Conservation (phyloP, 768 basidiomycete genomes). For the Pleurotus sapidus region DNA sequence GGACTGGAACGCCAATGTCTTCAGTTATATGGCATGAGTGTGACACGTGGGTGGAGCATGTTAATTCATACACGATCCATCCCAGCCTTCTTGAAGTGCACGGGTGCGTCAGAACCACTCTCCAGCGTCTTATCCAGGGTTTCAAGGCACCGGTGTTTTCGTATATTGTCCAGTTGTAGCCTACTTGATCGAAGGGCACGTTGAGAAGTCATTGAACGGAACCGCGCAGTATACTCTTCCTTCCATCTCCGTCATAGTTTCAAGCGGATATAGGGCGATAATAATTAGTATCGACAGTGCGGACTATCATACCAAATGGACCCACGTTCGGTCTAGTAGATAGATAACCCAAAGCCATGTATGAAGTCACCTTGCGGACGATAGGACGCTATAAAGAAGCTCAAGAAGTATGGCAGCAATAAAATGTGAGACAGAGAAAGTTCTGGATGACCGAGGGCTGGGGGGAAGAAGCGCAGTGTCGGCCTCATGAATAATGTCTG, state of each 20-base stretch:
- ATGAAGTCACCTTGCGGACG: conserved; percentile 7
- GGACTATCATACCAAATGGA: background rate
- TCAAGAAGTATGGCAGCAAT: conserved; percentile 8
- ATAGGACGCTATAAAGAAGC: conserved; percentile 9
- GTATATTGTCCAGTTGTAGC: conserved; percentile 64
- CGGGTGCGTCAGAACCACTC: conserved; percentile 43
- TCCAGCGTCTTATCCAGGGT: conserved; percentile 66
- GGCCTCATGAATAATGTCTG: background rate
- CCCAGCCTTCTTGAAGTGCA: conserved; percentile 15
- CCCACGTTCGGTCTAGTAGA: conserved; percentile 5
- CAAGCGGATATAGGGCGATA: conserved; percentile 7
- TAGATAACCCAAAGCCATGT: background rate
- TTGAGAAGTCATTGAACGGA: conserved; percentile 18
- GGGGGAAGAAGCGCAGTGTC: conserved; percentile 2
- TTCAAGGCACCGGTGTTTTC: conserved; percentile 78
- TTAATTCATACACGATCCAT: background rate
- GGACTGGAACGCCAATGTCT: conserved; percentile 87
- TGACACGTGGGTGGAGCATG: conserved; percentile 52
- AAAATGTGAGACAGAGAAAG: conserved; percentile 5
- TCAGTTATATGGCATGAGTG: conserved; percentile 84
- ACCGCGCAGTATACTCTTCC: background rate
- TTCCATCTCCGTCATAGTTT: conserved; percentile 1
- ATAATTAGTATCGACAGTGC: background rate
- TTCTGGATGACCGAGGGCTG: conserved; percentile 8
- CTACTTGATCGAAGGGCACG: conserved; percentile 67